Evolutionary conservation across 2,329 filamentous ascomycete species (phyloP).

Genomic region (Aspergillus cejpii): DNA sequence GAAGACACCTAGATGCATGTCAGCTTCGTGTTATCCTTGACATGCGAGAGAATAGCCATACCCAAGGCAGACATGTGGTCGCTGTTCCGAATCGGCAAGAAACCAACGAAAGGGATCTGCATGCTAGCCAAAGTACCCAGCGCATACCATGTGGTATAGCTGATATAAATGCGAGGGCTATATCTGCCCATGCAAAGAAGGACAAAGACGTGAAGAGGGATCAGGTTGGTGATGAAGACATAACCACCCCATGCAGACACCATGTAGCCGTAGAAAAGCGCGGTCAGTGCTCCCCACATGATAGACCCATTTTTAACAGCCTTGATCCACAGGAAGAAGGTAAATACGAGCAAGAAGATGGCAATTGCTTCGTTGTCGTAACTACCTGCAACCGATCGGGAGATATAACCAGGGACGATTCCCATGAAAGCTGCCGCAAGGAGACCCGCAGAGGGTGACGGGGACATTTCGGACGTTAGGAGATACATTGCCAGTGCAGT

Average conservation of each 20-base stretch:
- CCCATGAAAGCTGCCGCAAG: constrained; percentile 95
- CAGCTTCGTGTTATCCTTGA: constrained; percentile 9
- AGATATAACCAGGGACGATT: constrained; percentile 95
- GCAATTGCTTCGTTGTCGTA: constrained; percentile 99
- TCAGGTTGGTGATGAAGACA: constrained; percentile 96
- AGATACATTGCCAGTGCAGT: constrained; percentile 92
- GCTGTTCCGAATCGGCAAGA: constrained; percentile 90
- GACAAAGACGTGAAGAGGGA: constrained; percentile 89
- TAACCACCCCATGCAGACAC: constrained; percentile 99
- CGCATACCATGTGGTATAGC: constrained; percentile 97
- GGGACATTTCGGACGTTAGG: constrained; percentile 93
- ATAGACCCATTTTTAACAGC: constrained; percentile 93
- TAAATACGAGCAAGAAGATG: constrained; percentile 97
- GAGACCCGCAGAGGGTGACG: constrained; percentile 88
- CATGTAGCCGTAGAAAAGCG: constrained; percentile 99
- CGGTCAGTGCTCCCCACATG: constrained; percentile 90
- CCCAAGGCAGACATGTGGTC: constrained; percentile 97
- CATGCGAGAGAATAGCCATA: constrained; percentile 40
- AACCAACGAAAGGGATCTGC: constrained; percentile 98
- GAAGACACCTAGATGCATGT: constrained; percentile 64
- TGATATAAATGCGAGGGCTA: constrained; percentile 87
- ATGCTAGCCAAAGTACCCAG: constrained; percentile 94
- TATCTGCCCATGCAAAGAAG: constrained; percentile 95
- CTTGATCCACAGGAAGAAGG: constrained; percentile 99
- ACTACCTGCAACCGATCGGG: constrained; percentile 91